Base-by-base conservation (phyloP, 2,329 filamentous ascomycete genomes). In the Aspergillus hiratsukae region DNA sequence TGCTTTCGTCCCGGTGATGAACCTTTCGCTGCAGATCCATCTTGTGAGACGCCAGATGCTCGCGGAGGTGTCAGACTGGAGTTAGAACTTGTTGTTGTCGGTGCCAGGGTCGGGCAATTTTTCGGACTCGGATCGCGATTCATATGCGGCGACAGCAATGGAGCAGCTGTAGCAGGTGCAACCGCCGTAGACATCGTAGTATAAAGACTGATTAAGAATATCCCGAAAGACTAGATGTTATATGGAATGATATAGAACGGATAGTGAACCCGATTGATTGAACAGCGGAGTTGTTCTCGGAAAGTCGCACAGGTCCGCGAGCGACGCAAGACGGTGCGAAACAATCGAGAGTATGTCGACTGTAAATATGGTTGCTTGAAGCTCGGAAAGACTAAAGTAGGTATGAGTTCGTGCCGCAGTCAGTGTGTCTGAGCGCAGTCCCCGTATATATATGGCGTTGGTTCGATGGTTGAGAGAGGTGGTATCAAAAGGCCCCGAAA, bases 121-220 rank as follows among this genome's bases (percentile, higher is more conserved):
- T 75, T 74, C 11, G 77, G 77, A 61, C 76, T 79, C 48, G 71
- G 69, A 60, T 78, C 75, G 56, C 71, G 73, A 64, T 69, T 73
- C 58, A 73, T 70, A 61, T 77, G 76, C 57, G 75, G 70, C 60
- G 76, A 71, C 51, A 75, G 69, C 64, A 79, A 69, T 52, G 77
- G 69, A 58, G 77, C 71, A 52, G 73, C 69, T 52, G 75, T 67
- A 51, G 75, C 72, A 64, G 76, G 71, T 58, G 77, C 78, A 64
- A 80, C 77, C 51, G 74, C 77, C 55, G 78, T 80, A 58, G 78
- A 79, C 77, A 80, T 80, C 60, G 57, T 68, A 48, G 49, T 27
- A 27, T 46, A 27, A 37, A 17, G 14, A 17, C 14, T 17, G 14
- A 17, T 17, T 6, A 56, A 52, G 19, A 35, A 37, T 41, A 28